Conservation (phyloP, 768 basidiomycete genomes). For the Porpolomopsis calyptriformis region DNA sequence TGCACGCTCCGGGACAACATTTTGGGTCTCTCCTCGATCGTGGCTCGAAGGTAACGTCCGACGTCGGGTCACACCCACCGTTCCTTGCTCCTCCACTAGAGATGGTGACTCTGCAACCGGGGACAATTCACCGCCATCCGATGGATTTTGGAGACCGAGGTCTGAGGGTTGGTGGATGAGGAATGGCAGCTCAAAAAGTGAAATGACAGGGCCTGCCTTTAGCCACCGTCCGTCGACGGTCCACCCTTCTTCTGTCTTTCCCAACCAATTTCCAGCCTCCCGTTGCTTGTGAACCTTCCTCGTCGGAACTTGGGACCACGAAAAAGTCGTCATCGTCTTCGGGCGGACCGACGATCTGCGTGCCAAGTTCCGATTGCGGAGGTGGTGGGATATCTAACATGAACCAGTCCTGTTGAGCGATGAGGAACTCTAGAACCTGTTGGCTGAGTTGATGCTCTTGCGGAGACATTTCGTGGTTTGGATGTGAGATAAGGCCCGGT, state of each 20-base stretch:
- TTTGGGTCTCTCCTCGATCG: constrained; percentile 15
- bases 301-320: constrained; percentile 35
- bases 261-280: constrained; percentile 48
- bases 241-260: constrained; percentile 31
- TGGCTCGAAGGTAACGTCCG: constrained; percentile 51
- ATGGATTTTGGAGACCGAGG: constrained; percentile 16
- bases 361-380: constrained; percentile 25
- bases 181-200: constrained; percentile 18
- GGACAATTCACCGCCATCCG: constrained; percentile 31
- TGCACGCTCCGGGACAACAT: constrained; percentile 12
- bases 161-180: constrained; percentile 20
- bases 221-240: constrained; percentile 48
- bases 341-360: constrained; percentile 5
- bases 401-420: constrained; percentile 94
- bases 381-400: constrained; percentile 79
- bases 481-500: constrained; percentile 87
- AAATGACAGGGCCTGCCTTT: constrained; percentile 19
- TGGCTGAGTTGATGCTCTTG: constrained; percentile 82
- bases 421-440: constrained; percentile 86
- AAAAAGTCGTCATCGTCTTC: constrained; percentile 37
- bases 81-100: constrained; percentile 15
- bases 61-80: constrained; percentile 43
- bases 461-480: constrained; percentile 76
- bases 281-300: constrained; percentile 32
- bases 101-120: constrained; percentile 38